Base-by-base conservation (phyloP, 768 basidiomycete genomes). In the Termitomyces sp. region DNA sequence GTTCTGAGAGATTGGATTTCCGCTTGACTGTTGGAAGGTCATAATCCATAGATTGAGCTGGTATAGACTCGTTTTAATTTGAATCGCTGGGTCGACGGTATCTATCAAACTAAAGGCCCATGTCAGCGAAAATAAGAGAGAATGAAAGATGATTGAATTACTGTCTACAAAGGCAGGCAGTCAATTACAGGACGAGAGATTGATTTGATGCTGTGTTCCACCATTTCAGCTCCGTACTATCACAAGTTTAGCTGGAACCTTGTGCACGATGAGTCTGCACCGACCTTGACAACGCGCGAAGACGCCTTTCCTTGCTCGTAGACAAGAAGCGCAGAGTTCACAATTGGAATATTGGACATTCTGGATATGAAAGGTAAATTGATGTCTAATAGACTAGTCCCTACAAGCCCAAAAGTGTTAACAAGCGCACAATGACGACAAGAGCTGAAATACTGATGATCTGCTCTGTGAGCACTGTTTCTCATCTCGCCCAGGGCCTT, bases 191-290 rank as follows among this genome's bases (percentile, higher is more conserved):
- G 92, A 18, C 85, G 79, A 28, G 90, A 90, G 41, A 94, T 85
- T 18, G 85, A 81, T 69, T 87, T 89, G 39, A 94, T 85, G 55
- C 88, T 86, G 4, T 85, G 88, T 70, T 93, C 92, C 73, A 93
- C 82, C 81, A 93, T 88, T 70, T 88, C 87, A 18, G 89, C 91
- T 50, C 92, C 90, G 66, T 92, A 92, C 91, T 93, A 67, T 69
- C 54, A 65, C 58, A 70, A 69, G 51, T 42, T 55, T 31, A 54
- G 54, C 59, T 34, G 51, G 34, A 28, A 53, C 8, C 28, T 51
- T 50, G 20, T n/a, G 34, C 18, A 18, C 24, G 50, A 46, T 48
- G 36, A 29, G 20, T 45, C 29, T 46, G 33, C 16, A 53, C 67
- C 77, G 53, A 91, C 92, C 79, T 94, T 92, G 62, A 94, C 90